Conservation (phyloP, 345 rosid genomes). For the Eutrema yunnanense region DNA sequence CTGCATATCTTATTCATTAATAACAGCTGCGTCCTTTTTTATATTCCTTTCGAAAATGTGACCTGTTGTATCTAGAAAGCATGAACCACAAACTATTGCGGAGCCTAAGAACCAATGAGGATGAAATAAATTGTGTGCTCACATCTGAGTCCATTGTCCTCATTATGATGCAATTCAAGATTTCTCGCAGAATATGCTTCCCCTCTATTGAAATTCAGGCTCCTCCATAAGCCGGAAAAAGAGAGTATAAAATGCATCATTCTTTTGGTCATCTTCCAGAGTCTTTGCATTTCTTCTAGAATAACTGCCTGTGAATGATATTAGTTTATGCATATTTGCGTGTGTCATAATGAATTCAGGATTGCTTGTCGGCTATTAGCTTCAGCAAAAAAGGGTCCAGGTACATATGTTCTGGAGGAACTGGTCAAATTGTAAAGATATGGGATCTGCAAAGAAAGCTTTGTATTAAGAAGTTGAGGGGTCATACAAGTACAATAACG, state of each 20-base stretch:
- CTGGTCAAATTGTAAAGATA: conserved; percentile 81
- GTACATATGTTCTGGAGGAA: conserved; percentile 94
- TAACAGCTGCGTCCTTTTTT: not conserved
- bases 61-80: not conserved
- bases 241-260: not conserved
- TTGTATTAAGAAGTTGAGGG: conserved; percentile 91
- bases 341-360: conserved; percentile 42
- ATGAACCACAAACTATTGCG: not conserved
- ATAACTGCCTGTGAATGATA: not conserved
- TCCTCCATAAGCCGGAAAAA: not conserved
- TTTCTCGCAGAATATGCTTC: not conserved
- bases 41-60: not conserved
- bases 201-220: not conserved
- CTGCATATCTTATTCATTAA: not conserved
- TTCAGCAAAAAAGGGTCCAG: conserved; percentile 89
- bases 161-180: not conserved
- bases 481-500: conserved; percentile 78
- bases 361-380: conserved; percentile 71
- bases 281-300: not conserved
- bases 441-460: conserved; percentile 96
- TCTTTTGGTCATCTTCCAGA: not conserved
- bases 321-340: not conserved
- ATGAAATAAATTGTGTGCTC: not conserved
- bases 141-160: not conserved
- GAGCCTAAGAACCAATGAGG: not conserved